phyloP scores from a whole-genome alignment of 139 green algal genomes.

The Micromonas pusilla region DNA sequence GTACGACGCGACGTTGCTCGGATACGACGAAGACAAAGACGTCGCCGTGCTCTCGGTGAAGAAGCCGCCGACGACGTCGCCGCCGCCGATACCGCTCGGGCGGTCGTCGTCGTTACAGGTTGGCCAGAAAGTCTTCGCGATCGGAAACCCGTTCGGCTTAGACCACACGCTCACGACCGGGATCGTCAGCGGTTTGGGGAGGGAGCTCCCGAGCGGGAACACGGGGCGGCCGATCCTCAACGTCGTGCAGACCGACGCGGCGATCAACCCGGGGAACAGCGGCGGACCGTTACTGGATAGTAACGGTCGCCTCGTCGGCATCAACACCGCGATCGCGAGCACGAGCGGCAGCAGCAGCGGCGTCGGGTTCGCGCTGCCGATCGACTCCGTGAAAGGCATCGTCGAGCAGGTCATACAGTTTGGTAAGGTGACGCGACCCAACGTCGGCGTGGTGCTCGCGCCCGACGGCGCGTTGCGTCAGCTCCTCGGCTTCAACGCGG shows the following conservation, averaged over 20 bases:
- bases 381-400: constrained; percentile 44
- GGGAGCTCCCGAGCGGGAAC: constrained; percentile 50
- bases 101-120: constrained; percentile 30
- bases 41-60: constrained; percentile 48
- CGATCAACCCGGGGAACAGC: constrained; percentile 51
- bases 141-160: constrained; percentile 48
- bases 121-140: constrained; percentile 49
- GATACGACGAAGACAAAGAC: constrained; percentile 52
- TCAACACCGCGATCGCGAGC: constrained; percentile 55
- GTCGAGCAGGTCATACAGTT: constrained; percentile 49
- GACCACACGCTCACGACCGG: constrained; percentile 52
- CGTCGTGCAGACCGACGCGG: constrained; percentile 55
- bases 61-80: not conserved
- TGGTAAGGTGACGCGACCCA: constrained; percentile 43
- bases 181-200: constrained; percentile 44
- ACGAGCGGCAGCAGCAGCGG: constrained; percentile 37
- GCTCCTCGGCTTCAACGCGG: constrained; percentile 46
- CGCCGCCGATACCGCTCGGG: constrained; percentile 33
- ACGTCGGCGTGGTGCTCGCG: constrained; percentile 48
- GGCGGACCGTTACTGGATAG: constrained; percentile 44
- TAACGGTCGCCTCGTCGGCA: constrained; percentile 44
- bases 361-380: constrained; percentile 49
- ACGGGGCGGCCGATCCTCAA: constrained; percentile 65
- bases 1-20: constrained; percentile 42
- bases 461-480: constrained; percentile 42